Base-by-base conservation (phyloP, 495 filamentous ascomycete species). In the Podospora pseudocomata region DNA sequence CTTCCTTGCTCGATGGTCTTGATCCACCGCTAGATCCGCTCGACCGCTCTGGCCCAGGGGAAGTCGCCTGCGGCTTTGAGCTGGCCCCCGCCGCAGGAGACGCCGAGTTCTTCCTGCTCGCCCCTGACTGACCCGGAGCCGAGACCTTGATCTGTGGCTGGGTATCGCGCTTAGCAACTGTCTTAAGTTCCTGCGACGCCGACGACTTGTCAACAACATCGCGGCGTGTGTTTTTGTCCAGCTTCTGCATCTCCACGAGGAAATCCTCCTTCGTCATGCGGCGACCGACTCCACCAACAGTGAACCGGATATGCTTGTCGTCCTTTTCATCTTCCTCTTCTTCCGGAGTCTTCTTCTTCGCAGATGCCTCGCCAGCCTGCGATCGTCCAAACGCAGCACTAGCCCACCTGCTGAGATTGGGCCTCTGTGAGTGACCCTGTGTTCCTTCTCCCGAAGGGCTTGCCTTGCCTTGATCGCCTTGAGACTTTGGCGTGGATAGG, bases 221-320 rank as follows among this genome's bases (percentile, higher is more conserved):
- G 26, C 83, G 85, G 18, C 94, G 87, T 19, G 88, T 87, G 71
- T 88, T 90, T 34, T 92, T 89, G 75, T 96, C 92, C 67, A 97
- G 82, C 30, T 88, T 83, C 74, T 89, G 88, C 70, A 99, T 89
- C 73, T 95, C 88, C 61, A 87, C 81, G 69, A 98, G 90, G 79
- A 99, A 98, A 73, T 97, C 92, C 6, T 90, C 87, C 77, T 97
- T 97, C 75, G 86, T 95, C 90, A 98, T 87, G 20, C 90, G 89
- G 54, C 78, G 79, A 23, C 92, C 91, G 67, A 87, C 84, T 55
- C 88, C 86, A 39, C 84, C 86, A 65, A 99, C 88, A 4, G 91
- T 97, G 80, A 97, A 98, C 60, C 96, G 91, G 65, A 97, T 89
- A 55, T 88, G 84, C 53, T 89, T 86, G 73, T 97, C 93, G 63